Conservation (phyloP, 176 grass and related monocot species). For the Oropetium thomaeum region DNA sequence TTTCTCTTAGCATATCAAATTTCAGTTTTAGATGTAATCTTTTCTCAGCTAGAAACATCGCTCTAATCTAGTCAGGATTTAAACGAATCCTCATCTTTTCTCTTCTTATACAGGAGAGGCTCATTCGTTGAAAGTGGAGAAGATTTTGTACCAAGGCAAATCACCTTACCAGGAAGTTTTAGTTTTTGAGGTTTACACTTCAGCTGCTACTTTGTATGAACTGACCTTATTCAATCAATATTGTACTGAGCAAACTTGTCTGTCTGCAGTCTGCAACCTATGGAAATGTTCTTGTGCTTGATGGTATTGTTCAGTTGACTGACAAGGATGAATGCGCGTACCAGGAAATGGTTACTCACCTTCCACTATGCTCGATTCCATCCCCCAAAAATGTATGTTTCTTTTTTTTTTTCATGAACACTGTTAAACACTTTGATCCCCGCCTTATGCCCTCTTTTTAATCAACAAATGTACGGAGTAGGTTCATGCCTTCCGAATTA, state of each 20-base stretch:
- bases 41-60: background rate
- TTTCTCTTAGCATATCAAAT: background rate
- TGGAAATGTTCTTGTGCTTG: conserved; percentile 74
- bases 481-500: background rate
- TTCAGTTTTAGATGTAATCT: background rate
- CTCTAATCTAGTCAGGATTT: background rate
- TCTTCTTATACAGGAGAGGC: conserved; percentile 66
- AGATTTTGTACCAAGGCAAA: conserved; percentile 75
- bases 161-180: conserved; percentile 85
- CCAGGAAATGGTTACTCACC: no score
- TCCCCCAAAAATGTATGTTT: conserved; percentile 71
- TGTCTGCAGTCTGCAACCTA: conserved; percentile 57
- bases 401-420: background rate
- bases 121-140: conserved; percentile 88
- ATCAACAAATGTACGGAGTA: background rate
- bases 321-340: conserved; percentile 96
- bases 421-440: background rate
- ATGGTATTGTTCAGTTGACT: conserved; percentile 94
- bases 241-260: background rate
- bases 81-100: background rate
- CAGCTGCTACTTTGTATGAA: background rate
- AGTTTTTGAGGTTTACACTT: conserved; percentile 76
- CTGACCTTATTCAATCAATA: background rate
- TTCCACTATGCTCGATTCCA: conserved; percentile 89
- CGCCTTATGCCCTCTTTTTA: no score